Conservation (phyloP, 2,329 filamentous ascomycete species). For the Fusarium miscanthi region DNA sequence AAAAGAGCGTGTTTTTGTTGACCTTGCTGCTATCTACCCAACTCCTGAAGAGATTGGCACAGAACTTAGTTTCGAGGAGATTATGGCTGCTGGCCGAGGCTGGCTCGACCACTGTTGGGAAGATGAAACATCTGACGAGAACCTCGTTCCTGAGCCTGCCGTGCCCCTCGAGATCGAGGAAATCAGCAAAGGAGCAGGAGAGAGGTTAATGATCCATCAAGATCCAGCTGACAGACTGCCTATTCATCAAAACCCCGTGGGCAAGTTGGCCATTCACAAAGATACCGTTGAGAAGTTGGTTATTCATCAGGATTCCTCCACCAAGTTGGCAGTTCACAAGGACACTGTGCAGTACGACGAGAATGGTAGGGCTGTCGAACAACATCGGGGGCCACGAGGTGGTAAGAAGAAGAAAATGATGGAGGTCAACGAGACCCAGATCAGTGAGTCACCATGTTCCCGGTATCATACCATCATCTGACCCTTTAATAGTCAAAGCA, state of each 20-base stretch:
- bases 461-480: slow-evolving; percentile 32
- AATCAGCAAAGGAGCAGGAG: slow-evolving; percentile 43
- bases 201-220: slow-evolving; percentile 45
- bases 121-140: slow-evolving; percentile 54
- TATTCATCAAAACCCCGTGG: slow-evolving; percentile 28
- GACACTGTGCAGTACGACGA: slow-evolving; percentile 63
- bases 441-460: slow-evolving; percentile 68
- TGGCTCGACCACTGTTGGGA: slow-evolving; percentile 71
- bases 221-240: slow-evolving; percentile 40
- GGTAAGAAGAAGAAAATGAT: slow-evolving; percentile 80
- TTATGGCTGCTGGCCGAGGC: slow-evolving; percentile 82
- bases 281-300: slow-evolving; percentile 17
- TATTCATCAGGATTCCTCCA: slow-evolving; percentile 34
- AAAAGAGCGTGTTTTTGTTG: slow-evolving; percentile 87
- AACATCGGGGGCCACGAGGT: slow-evolving; percentile 58
- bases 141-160: slow-evolving; percentile 45
- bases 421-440: slow-evolving; percentile 92
- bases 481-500: slow-evolving; percentile 76
- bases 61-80: slow-evolving; percentile 91
- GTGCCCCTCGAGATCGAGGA: slow-evolving; percentile 47
- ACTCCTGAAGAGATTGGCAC: slow-evolving; percentile 75
- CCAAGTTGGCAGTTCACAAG: slow-evolving; percentile 44
- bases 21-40: slow-evolving; percentile 87
- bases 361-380: slow-evolving; percentile 65
- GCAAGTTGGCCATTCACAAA: slow-evolving; percentile 24